Base-by-base conservation (phyloP, 768 basidiomycete genomes). In the Coprinopsis strossmayeri region DNA sequence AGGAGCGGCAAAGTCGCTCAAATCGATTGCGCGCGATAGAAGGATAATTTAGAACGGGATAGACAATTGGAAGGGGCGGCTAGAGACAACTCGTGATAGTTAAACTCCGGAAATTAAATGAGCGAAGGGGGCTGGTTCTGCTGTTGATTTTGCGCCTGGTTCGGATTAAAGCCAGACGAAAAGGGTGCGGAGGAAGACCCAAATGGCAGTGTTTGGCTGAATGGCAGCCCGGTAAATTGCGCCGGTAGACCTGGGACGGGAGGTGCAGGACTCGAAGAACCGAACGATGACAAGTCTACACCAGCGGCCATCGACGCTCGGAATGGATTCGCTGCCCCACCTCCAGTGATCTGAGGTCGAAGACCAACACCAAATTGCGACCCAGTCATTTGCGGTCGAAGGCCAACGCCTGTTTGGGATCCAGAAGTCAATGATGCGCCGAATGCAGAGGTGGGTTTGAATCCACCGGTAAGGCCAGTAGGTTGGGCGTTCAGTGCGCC, bases 301-400 rank as follows among this genome's bases (percentile, higher is more conserved):
- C 43, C 43, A 10, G 28, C 28, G 23, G 67, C 67, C 78, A 81
- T 81, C 2, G 81, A 81, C 10, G 77, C 75, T 45, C 82, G 73
- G 64, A 84, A 84, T n/a, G 82, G 82, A 51, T 83, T 84, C 2
- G 77, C 77, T 30, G 66, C 64, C 13, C 74, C 73, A 35, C 79
- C 82, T 3, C 82, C 82, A 18, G 82, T 85, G 54, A 75, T 72
- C 57, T 85, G 82, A 12, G 82, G 78, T 41, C 82, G 68, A 25
- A 84, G 67, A 17, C 77, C 75, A 32, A 70, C 66, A 23, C 78
- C 79, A n/a, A 74, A 50, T 11, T 34, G 45, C 17, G 49, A 43
- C n/a, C 82, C 82, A 18, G 82, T 85, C 53, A 75, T 72, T 57
- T 85, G 82, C 13, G 82, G 78, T 41, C 82, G 68, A 25, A 84